Base-by-base conservation (phyloP, 2,329 filamentous ascomycete genomes). In the Fusarium tjaetaba region DNA sequence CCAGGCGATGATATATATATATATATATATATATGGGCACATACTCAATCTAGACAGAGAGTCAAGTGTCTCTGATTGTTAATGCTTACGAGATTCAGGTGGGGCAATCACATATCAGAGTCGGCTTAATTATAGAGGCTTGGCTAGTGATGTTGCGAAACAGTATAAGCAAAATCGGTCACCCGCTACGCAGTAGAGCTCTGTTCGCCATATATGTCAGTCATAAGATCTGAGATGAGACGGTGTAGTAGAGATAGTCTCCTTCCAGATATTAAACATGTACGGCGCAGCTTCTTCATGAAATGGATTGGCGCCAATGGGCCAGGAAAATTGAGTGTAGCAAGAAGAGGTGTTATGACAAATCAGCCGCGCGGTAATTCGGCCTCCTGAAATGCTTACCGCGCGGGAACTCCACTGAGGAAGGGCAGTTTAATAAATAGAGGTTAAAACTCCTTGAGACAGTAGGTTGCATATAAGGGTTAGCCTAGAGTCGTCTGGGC, bases 161-260 rank as follows among this genome's bases (percentile, higher is more conserved):
- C 4, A 16, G n/a, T 43, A 5, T 8, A 5, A 24, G n/a, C n/a
- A 18, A 13, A 20, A 2, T 26, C 18, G 5, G 8, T 24, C 6
- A 6, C 11, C 41, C 1, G 15, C 41, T 11, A 4, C 41, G 41
- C n/a, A 24, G 9, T 11, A 24, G 15, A 24, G 13, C 24, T 26
- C 43, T 26, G 43, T 11, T 20, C 24, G 43, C 24, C 2, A 26
- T 14, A 0, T 2, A 20, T 7, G 7, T 14, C 18, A 26, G 43
- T 20, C 1, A 14, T 26, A 20, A 26, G 18, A 45, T 4, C 8
- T 3, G 5, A 26, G 24, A 45, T 26, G 0, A 7, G 4, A 20
- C 0, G 3, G 4, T 7, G 4, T 7, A 26, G 24, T 10, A 45
- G 7, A 20, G 7, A 45, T 4, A 26, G 8, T 20, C 4, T 20